phyloP scores from a whole-genome alignment of 305 asterid genomes.

The Fraxinus greggii region DNA sequence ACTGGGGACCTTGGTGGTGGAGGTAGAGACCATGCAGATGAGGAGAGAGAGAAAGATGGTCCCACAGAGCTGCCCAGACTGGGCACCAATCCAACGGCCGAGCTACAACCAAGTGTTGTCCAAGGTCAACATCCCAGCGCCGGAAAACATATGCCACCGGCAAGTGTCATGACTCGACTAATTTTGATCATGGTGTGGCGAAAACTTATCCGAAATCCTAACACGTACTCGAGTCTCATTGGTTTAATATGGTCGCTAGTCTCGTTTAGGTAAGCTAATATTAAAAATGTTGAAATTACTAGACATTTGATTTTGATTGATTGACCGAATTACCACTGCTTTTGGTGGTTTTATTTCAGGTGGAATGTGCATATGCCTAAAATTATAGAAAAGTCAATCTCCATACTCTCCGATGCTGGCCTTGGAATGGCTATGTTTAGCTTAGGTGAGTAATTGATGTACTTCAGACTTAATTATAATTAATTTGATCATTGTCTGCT shows the following conservation, averaged over 20 bases:
- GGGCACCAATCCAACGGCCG: constrained; percentile 55
- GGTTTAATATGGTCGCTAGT: constrained; percentile 69
- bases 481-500: background rate
- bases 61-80: constrained; percentile 45
- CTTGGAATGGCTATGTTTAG: constrained; percentile 70
- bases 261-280: constrained; percentile 35
- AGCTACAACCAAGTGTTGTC: constrained; percentile 41
- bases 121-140: constrained; percentile 26
- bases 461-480: background rate
- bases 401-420: constrained; percentile 54
- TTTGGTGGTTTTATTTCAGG: constrained; percentile 22
- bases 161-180: constrained; percentile 77
- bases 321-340: background rate
- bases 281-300: background rate
- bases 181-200: constrained; percentile 95
- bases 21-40: constrained; percentile 42
- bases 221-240: constrained; percentile 77
- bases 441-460: constrained; percentile 36
- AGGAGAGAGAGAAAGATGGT: constrained; percentile 39
- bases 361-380: constrained; percentile 51
- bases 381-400: constrained; percentile 37
- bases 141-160: constrained; percentile 71
- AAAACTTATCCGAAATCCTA: constrained; percentile 79
- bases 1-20: constrained; percentile 38
- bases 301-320: background rate